These are phyloP conservation scores for Hanseniaspora meyeri DNA, from an alignment of 805 yeast genomes.

Conservation along the genomic window DNA sequence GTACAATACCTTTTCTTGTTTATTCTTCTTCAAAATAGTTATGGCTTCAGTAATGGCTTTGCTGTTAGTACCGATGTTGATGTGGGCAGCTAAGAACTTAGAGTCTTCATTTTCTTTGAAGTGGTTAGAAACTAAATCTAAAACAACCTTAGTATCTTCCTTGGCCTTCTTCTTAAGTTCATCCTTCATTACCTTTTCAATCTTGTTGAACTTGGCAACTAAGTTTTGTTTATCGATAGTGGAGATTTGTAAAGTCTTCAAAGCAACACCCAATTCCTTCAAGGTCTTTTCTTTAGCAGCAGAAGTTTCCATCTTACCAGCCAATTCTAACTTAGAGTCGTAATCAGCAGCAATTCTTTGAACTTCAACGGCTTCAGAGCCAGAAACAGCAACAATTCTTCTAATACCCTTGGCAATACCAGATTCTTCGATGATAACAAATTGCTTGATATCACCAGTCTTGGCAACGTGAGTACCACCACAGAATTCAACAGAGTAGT, in stretches of 20 bases:
- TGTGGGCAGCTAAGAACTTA: conserved; percentile 52
- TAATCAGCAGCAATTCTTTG: conserved; percentile 74
- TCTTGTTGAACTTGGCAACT: conserved; percentile 57
- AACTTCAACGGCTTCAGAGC: conserved; percentile 78
- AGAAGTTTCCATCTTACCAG: conserved; percentile 56
- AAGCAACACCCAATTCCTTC: conserved; percentile 71
- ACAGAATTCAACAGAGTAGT: conserved; percentile 84
- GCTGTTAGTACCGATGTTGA: conserved; percentile 68
- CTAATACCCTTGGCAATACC: conserved; percentile 99
- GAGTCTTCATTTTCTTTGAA: conserved; percentile 43
- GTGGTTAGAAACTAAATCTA: conserved; percentile 63
- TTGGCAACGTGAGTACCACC: conserved; percentile 96
- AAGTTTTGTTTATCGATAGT: conserved; percentile 67
- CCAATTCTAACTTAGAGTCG: conserved; percentile 44
- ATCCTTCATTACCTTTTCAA: conserved; percentile 80
- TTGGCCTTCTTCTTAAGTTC: conserved; percentile 79
- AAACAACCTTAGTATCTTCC: conserved; percentile 69
- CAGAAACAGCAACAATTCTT: conserved; percentile 95
- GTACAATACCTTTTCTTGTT: conserved; percentile 63
- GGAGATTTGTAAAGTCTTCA: conserved; percentile 73
- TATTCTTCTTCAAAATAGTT: conserved; percentile 64
- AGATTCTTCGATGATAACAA: conserved; percentile 81
- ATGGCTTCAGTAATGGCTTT: conserved; percentile 92
- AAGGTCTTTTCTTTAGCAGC: conserved; percentile 66
- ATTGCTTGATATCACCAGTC: conserved; percentile 85